These are phyloP conservation scores for Seminavis robusta DNA, from an alignment of 108 stramenopile genomes.

Conservation along the genomic window DNA sequence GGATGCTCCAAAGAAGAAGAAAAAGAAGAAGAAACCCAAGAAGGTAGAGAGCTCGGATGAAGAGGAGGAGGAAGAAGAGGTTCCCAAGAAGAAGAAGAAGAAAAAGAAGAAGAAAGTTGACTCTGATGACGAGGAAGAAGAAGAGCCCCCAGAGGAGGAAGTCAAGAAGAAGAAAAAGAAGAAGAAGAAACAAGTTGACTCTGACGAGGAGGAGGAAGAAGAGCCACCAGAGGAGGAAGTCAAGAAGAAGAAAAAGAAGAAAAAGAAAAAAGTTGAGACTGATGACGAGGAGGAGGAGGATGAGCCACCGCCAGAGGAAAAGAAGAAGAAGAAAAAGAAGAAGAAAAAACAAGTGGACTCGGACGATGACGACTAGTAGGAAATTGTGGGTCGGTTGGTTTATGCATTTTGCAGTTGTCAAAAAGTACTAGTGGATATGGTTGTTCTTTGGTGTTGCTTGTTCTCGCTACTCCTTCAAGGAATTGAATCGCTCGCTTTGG, in stretches of 20 bases:
- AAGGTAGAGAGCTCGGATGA: not conserved
- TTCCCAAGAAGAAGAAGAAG: not conserved
- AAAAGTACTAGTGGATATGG: no score
- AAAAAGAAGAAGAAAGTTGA: not conserved
- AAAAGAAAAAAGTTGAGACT: not conserved
- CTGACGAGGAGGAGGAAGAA: no score
- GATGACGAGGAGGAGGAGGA: not conserved
- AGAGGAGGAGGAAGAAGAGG: not conserved
- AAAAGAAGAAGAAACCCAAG: not conserved
- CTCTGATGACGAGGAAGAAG: not conserved
- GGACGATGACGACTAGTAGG: no score
- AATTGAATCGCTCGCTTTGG: no score
- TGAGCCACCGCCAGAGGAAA: not conserved
- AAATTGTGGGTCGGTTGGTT: no score
- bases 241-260: not conserved
- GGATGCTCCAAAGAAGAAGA: not conserved
- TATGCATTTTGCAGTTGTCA: no score
- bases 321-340: not conserved
- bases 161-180: not conserved
- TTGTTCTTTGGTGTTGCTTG: no score
- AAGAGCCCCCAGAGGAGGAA: not conserved
- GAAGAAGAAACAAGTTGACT: not conserved
- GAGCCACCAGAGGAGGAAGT: not conserved
- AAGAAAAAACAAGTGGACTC: not conserved
- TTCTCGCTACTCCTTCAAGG: no score